Base-by-base conservation (phyloP, 768 basidiomycete genomes). In the Boletus speciosus region DNA sequence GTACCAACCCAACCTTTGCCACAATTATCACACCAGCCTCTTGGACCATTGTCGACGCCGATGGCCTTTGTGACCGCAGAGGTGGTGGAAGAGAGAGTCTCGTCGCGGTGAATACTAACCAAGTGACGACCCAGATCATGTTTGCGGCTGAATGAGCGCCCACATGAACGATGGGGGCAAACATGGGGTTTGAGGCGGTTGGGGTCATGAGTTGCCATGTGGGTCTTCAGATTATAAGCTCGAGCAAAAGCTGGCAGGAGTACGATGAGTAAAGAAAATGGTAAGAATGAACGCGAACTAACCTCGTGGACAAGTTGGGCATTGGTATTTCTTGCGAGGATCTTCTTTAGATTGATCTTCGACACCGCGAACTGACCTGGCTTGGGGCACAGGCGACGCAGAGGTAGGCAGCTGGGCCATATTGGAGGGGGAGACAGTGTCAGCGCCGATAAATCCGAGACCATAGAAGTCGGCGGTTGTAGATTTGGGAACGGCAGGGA, bases 181-280 rank as follows among this genome's bases (percentile, higher is more conserved):
- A 85, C 80, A 67, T 92, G 88, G 6, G 93, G 92, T 75, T 96
- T 98, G 47, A 86, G 74, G 56, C 94, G 81, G 70, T 91, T 86
- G 23, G 95, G 94, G 68, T 96, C 92, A 71, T 98, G 94, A 4
- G 94, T 98, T 25, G 88, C 88, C 81, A 90, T 85, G 70, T 97
- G 94, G 0, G 94, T 95, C 76, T 98, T 98, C 54, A 98, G 73
- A 64, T 98, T 98, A 72, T 90, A 97, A 3, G 93, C 93, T 27
- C 94, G 79, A 11, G 93, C 94, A 62, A 98, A 98, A 1, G 89
- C 95, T 89, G 54, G 49, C 31, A 57, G 37, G 31, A 31, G 5
- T 5, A 12, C 1, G 8, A 19, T 62, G 34, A 70, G 54, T 4
- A 42, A 37, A 38, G 29, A 27, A 21, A 5, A n/a, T 1, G 10